Evolutionary conservation across 257 asterid species (phyloP), one percentile per base, ranked within the genome.

Genomic region (Prunella vulgaris): DNA sequence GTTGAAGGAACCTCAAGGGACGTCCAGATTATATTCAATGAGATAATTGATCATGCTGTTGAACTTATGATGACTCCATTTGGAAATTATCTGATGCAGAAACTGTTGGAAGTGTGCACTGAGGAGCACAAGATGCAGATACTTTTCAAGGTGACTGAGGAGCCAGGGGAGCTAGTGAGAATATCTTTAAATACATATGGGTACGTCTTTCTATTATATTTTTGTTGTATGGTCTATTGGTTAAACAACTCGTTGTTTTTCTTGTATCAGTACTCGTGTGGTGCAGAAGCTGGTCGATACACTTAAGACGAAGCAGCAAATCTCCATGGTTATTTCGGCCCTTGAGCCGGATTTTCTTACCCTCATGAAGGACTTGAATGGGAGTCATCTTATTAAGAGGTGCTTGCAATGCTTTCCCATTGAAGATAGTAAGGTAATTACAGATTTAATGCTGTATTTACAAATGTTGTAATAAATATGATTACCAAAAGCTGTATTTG

Each of bases 11-110:
- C 85, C 71, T 46, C 86, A 60, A 72, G 71, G 48, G 95, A 95
- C 44, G 89, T 85, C 61, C 86, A 87, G 69, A 82, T 82, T 37
- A 90, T 92, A 66, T 95, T 89, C 77, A 68, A 54, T 25, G 96
- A 84, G 89, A 86, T 92, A 37, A 86, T 89, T 51, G 84, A 76
- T 60, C 92, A 95, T 48, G 87, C 81, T 3, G 88, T 83, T 48
- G 99, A 92, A 24, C 96, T 95, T 32, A 95, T 89, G 97, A 92
- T 84, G 83, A 86, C 88, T 42, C 97, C 95, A 13, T 92, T 95
- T 70, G 99, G 98, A 63, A 95, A 95, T 80, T 95, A 91, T 85
- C 96, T 95, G 35, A 87, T 95, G 89, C 99, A 95, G 56, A 94
- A 92, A 44, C 64, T 95, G 76, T 73, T 95, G 83, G 97, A 89